Base-by-base conservation (phyloP, 257 asterid species). In the Anisodus tanguticus region DNA sequence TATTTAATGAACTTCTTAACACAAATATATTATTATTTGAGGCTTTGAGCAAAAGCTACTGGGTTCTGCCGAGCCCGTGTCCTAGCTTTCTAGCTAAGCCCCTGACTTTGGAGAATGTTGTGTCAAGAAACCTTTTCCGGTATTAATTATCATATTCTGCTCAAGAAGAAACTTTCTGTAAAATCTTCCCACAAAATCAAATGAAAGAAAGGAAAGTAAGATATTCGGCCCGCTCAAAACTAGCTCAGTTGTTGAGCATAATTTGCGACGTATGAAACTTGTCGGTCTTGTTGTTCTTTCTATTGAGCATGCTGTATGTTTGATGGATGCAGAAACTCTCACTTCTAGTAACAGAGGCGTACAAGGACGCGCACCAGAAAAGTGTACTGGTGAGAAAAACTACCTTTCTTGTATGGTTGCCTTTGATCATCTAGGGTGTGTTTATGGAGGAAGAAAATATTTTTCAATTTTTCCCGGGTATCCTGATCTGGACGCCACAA, bases 331-430 rank as follows among this genome's bases (percentile, higher is more conserved):
- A 95, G 99, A 88, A 91, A 89, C 95, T 95, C 35, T 90, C 97
- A 26, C 92, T 91, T 85, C 86, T 95, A 86, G 92, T 95, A 66
- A 94, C 96, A 2, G 98, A 94, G 86, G 99, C 99, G 3, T 95
- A 94, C 93, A 92, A 87, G 84, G 97, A 95, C 45, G 99, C 99
- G 2, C 99, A 95, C 87, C 92, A 91, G 90, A 95, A 95, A 88
- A 95, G 99, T 85, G 98, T 95, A 59, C 59, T 78, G 97, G 99
- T 95, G 82, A 84, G 93, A 62, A 72, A 80, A 58, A 39, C 58
- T 2, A 59, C 26, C 12, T 71, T 3, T 9, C 22, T 3, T n/a
- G 5, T 7, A 47, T 47, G 59, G 57, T 45, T 72, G 35, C 37
- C 57, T 47, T 47, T 10, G 17, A 12, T 19, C 13, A 74, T 53